These are phyloP conservation scores for Fusarium sp. DNA, from an alignment of 2,329 filamentous ascomycete species.

Conservation along the genomic window DNA sequence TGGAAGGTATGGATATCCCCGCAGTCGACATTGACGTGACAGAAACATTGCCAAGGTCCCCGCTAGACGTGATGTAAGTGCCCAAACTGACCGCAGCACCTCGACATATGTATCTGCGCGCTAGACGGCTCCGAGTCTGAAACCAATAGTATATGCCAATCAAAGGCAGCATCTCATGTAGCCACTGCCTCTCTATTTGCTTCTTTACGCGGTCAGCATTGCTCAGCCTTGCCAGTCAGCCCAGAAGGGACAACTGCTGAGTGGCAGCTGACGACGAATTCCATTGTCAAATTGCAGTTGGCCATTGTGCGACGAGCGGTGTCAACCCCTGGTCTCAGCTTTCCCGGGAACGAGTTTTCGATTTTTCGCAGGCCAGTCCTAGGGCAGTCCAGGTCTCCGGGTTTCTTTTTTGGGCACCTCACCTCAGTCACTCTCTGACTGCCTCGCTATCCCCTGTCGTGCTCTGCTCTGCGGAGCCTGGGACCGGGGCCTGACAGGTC, in stretches of 20 bases:
- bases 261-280: slow-evolving; percentile 39
- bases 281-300: slow-evolving; percentile 37
- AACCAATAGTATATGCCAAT: slow-evolving; percentile 18
- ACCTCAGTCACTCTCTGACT: slow-evolving; percentile 14
- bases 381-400: slow-evolving; percentile 11
- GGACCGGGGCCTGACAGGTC: slow-evolving; percentile 40
- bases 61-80: slow-evolving; percentile 16
- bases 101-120: slow-evolving; percentile 9
- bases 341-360: slow-evolving; percentile 9
- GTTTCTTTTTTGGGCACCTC: slow-evolving; percentile 18
- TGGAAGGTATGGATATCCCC: slow-evolving; percentile 27
- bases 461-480: slow-evolving; percentile 9
- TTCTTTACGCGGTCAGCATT: slow-evolving; percentile 42
- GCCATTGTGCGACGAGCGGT: slow-evolving; percentile 33
- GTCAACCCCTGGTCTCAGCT: slow-evolving; percentile 44
- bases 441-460: neutral
- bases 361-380: neutral
- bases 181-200: slow-evolving; percentile 24
- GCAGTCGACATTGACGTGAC: slow-evolving; percentile 27
- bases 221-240: slow-evolving; percentile 31
- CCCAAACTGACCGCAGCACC: slow-evolving; percentile 22
- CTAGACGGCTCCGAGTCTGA: slow-evolving; percentile 24
- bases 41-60: slow-evolving; percentile 13
- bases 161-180: slow-evolving; percentile 9
- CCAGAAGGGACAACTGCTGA: slow-evolving; percentile 28